These are phyloP conservation scores for Grammothele lineata DNA, from an alignment of 768 basidiomycete genomes.

Conservation along the genomic window DNA sequence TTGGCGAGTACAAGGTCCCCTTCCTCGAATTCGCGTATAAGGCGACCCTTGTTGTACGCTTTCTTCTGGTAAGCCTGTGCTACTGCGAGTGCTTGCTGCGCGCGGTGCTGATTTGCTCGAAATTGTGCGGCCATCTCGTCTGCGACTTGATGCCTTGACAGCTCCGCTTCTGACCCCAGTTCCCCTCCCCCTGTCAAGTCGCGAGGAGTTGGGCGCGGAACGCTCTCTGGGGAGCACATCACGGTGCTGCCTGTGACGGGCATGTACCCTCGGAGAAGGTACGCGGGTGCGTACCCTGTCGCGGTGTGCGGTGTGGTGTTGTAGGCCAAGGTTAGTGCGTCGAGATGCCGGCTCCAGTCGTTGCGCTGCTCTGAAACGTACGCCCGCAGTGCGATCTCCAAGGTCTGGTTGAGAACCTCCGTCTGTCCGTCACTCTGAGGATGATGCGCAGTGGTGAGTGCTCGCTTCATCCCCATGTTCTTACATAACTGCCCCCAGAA, in stretches of 20 bases:
- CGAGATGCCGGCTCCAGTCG: constrained; percentile 25
- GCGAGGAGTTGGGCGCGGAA: neutral
- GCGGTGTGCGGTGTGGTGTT: constrained; percentile 28
- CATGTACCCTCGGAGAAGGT: constrained; percentile 24
- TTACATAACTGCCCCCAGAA: constrained; percentile 6
- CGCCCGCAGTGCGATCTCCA: constrained; percentile 29
- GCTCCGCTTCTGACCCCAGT: too few species aligned
- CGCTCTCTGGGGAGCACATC: neutral
- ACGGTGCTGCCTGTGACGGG: constrained; percentile 17
- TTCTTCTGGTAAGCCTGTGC: constrained; percentile 10
- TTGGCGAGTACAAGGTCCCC: constrained; percentile 29
- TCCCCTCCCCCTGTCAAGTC: neutral
- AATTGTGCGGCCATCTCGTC: constrained; percentile 11
- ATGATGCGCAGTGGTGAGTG: constrained; percentile 7
- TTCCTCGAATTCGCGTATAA: constrained; percentile 21
- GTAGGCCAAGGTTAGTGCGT: constrained; percentile 26
- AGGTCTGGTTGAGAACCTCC: constrained; percentile 29
- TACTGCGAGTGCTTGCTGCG: constrained; percentile 9
- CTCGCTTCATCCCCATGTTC: neutral
- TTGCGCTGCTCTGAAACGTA: constrained; percentile 23
- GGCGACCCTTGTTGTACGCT: constrained; percentile 14
- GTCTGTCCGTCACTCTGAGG: constrained; percentile 33
- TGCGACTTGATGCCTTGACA: neutral
- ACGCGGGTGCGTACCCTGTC: constrained; percentile 26
- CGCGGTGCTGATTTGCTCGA: constrained; percentile 1